Evolutionary conservation across 78 protist genomes (phyloP).

Genomic region (slime mould (Dictyostelium discoideum)): dicty_2.7 NC_007091.3:941001-941500

Average conservation of each 20-base stretch:
- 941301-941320: no score
- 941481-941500: no score
- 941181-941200: neutral
- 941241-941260: constrained; percentile 81
- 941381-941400: neutral
- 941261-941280: constrained; percentile 40
- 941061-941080: constrained; percentile 17
- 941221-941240: constrained; percentile 54
- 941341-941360: no score
- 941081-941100: no score
- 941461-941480: no score
- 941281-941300: neutral
- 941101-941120: neutral
- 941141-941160: neutral
- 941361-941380: neutral
- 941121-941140: neutral
- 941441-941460: no score
- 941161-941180: neutral
- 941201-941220: constrained; percentile 77
- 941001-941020: constrained; percentile 82
- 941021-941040: constrained; percentile 85
- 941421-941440: neutral
- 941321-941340: no score
- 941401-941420: neutral
- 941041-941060: constrained; percentile 74